Base-by-base conservation (phyloP, 2,329 filamentous ascomycete species). In the Scedosporium aurantiacum region DNA sequence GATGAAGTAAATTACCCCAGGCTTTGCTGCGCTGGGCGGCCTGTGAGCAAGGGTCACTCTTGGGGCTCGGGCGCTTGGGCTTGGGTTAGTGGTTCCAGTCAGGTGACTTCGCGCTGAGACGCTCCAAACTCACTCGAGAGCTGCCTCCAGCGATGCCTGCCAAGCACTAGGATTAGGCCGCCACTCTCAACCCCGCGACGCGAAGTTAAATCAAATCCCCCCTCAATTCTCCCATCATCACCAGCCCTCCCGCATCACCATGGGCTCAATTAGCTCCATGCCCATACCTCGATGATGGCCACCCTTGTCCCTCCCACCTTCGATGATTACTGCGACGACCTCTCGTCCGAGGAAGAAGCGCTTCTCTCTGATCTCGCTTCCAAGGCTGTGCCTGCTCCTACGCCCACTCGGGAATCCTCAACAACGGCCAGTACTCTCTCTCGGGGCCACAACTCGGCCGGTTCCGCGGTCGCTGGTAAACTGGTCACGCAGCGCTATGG, bases 271-370 rank as follows among this genome's bases (percentile, higher is more conserved):
- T 5, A 7, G 16, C n/a, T 52, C 8, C 7, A 23, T 28, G 14
- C 14, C 23, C 37, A 5, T 7, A n/a, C 27, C n/a, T 6, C 16
- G 50, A 60, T 25, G 7, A 60, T 60, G 59, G 43, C 59, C 41
- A 37, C 59, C 14, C 18, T 60, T 25, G 28, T 50, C n/a, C 7
- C 28, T 25, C 21, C 56, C 3, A 43, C 57, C 5, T 47, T 59
- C 21, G 57, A 50, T 23, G 57, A 59, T 28, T 57, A 61, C 40
- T 61, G 47, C 37, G 60, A 57, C 37, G 60, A 61, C 54, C 23
- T 61, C 7, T 47, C 60, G 4, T 64, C 69, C 1, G 78, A 81
- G 28, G 78, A 81, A 32, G 79, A 81, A 63, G 66, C 75, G 47
- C 63, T 76, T 54, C 66, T 80, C 57, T 12, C n/a, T 23, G 54